Evolutionary conservation across 805 yeast genomes (phyloP).

Genomic region (Saccharomycopsis microspora): DNA sequence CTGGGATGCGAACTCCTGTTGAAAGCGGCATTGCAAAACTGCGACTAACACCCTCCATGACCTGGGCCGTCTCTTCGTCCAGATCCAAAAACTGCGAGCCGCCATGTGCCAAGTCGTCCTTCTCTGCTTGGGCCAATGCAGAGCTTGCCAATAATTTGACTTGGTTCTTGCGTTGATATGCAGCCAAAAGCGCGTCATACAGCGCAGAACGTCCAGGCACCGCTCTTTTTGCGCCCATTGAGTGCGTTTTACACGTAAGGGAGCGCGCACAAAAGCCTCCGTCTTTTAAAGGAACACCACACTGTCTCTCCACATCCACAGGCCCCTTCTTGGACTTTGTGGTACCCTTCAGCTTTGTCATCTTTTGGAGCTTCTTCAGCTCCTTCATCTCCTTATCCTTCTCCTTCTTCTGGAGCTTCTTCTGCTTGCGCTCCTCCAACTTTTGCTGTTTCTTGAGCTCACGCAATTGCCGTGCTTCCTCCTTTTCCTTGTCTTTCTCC

Average conservation of each 20-base stretch:
- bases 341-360: conserved; percentile 23
- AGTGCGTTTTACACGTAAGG: conserved; percentile 92
- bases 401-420: conserved; percentile 18
- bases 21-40: conserved; percentile 81
- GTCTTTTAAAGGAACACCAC: conserved; percentile 88
- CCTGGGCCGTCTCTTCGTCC: conserved; percentile 88
- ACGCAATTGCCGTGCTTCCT: conserved; percentile 14
- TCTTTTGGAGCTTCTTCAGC: conserved; percentile 26
- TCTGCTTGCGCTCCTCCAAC: conserved; percentile 11
- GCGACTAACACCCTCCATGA: conserved; percentile 76
- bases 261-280: conserved; percentile 97
- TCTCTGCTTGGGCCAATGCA: conserved; percentile 67
- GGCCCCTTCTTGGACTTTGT: conserved; percentile 42
- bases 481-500: conserved; percentile 14
- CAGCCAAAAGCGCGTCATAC: conserved; percentile 77
- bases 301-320: conserved; percentile 85
- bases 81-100: conserved; percentile 49
- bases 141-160: conserved; percentile 78
- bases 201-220: conserved; percentile 91
- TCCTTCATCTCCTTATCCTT: conserved; percentile 16
- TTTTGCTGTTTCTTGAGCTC: conserved; percentile 15
- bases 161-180: conserved; percentile 87
- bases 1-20: conserved; percentile 57
- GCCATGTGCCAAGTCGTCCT: conserved; percentile 48
- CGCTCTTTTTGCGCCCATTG: conserved; percentile 96